phyloP scores from a whole-genome alignment of 805 yeast genomes.

The Yarrowia hollandica region DNA sequence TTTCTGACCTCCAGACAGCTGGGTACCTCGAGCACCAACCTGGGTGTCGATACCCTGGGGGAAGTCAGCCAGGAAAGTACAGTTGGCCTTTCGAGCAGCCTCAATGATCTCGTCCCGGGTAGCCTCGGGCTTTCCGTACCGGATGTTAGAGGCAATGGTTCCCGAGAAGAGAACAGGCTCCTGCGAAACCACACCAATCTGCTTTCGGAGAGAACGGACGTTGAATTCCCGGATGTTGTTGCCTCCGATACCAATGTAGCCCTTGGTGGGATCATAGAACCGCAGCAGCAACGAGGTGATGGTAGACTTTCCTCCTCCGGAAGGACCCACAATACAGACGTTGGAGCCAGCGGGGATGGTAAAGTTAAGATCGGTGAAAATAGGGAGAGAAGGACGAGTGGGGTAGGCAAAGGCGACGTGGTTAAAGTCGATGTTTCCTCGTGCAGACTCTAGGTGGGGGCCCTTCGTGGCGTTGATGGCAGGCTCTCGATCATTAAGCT shows the following conservation, averaged over 20 bases:
- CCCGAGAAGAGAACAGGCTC: slow-evolving; percentile 91
- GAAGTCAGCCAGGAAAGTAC: slow-evolving; percentile 69
- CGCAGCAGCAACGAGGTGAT: slow-evolving; percentile 75
- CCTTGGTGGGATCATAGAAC: slow-evolving; percentile 75
- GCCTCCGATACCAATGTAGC: slow-evolving; percentile 64
- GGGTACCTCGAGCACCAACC: slow-evolving; percentile 86
- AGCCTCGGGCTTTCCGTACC: slow-evolving; percentile 65
- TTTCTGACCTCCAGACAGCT: slow-evolving; percentile 91
- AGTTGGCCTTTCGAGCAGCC: slow-evolving; percentile 71
- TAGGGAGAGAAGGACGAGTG: slow-evolving; percentile 68
- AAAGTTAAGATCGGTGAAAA: slow-evolving; percentile 63
- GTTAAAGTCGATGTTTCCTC: slow-evolving; percentile 54
- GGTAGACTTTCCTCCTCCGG: slow-evolving; percentile 94
- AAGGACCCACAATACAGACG: slow-evolving; percentile 93
- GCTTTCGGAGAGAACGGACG: slow-evolving; percentile 67
- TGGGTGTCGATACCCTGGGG: slow-evolving; percentile 80
- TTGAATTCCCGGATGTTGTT: slow-evolving; percentile 63
- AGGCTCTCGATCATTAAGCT: slow-evolving; percentile 76
- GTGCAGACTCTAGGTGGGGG: slow-evolving; percentile 33
- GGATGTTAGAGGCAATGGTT: slow-evolving; percentile 75
- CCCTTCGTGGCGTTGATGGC: slow-evolving; percentile 69
- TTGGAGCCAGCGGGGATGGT: slow-evolving; percentile 77
- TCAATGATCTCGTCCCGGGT: slow-evolving; percentile 60
- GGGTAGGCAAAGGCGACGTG: slow-evolving; percentile 77
- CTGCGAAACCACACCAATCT: slow-evolving; percentile 88